phyloP scores from a whole-genome alignment of 2,329 filamentous ascomycete genomes.

The Calonectria hawksworthii region DNA sequence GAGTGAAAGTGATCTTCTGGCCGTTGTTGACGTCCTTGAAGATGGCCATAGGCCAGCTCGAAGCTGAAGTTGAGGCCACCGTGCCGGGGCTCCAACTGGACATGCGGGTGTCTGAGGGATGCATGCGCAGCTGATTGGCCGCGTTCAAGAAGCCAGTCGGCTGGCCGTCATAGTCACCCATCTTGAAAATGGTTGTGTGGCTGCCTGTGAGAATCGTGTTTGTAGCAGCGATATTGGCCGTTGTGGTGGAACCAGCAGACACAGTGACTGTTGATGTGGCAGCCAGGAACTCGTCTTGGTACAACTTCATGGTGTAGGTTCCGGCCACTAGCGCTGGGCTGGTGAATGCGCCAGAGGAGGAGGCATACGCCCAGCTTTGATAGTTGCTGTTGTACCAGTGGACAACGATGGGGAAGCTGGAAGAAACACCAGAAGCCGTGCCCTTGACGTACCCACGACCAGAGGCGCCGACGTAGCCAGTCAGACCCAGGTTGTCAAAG shows the following conservation, averaged over 20 bases:
- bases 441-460: constrained; percentile 15
- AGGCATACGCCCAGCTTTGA: constrained; percentile 1
- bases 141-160: constrained; percentile 14
- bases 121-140: constrained; percentile 15
- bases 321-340: constrained; percentile 7
- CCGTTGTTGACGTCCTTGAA: constrained; percentile 21
- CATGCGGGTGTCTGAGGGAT: constrained; percentile 17
- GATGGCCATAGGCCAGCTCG: constrained; percentile 14
- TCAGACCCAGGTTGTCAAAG: constrained; percentile 9
- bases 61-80: neutral
- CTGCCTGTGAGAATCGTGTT: constrained; percentile 13
- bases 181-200: constrained; percentile 16
- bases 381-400: constrained; percentile 19
- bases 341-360: constrained; percentile 11
- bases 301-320: constrained; percentile 15
- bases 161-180: constrained; percentile 18
- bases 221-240: constrained; percentile 11
- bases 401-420: constrained; percentile 16
- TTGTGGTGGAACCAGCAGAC: constrained; percentile 1
- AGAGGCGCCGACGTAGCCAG: constrained; percentile 16
- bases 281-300: constrained; percentile 15
- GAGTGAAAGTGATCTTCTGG: constrained; percentile 1
- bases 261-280: constrained; percentile 11
- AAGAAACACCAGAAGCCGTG: constrained; percentile 6
- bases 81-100: constrained; percentile 15